Evolutionary conservation across 768 basidiomycete species (phyloP).

Genomic region (Suillus weaverae): DNA sequence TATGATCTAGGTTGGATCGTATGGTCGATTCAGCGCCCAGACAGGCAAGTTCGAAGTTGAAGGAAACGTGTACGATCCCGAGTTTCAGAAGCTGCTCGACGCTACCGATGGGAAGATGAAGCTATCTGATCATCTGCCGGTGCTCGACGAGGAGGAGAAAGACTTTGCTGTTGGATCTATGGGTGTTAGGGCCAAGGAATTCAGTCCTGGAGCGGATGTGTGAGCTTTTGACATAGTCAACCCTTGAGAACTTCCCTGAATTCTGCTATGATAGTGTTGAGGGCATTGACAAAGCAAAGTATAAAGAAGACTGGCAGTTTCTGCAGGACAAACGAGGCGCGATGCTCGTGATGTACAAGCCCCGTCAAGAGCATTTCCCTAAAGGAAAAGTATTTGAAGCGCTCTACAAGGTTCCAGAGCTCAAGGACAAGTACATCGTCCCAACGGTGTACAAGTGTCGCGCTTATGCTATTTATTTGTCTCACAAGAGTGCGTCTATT

Average conservation of each 20-base stretch:
- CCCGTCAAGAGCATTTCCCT: conserved; percentile 25
- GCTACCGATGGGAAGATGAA: conserved; percentile 19
- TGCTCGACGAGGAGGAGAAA: conserved; percentile 18
- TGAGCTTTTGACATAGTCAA: conserved; percentile 7
- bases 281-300: conserved; percentile 28
- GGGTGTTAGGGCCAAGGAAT: conserved; percentile 15
- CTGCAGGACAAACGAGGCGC: conserved; percentile 28
- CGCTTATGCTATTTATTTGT: conserved; percentile 34
- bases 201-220: conserved; percentile 13
- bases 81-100: conserved; percentile 14
- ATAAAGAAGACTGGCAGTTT: conserved; percentile 38
- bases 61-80: conserved; percentile 25
- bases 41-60: conserved; percentile 29
- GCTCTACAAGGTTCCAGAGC: conserved; percentile 24
- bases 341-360: conserved; percentile 34
- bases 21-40: conserved; percentile 25
- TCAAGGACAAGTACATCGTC: conserved; percentile 34
- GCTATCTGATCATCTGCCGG: conserved; percentile 21
- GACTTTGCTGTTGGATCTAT: conserved; percentile 25
- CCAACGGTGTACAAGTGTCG: conserved; percentile 32
- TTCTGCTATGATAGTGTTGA: conserved; percentile 11
- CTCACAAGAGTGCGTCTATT: conserved; percentile 22
- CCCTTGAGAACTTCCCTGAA: background rate
- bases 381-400: conserved; percentile 22
- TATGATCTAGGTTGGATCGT: conserved; percentile 28